A percentile compares a stretch with the other conserved stretches of the same genome.
Conservation (phyloP, 208 protist genomes). For the Trypanosoma melophagium region DNA sequence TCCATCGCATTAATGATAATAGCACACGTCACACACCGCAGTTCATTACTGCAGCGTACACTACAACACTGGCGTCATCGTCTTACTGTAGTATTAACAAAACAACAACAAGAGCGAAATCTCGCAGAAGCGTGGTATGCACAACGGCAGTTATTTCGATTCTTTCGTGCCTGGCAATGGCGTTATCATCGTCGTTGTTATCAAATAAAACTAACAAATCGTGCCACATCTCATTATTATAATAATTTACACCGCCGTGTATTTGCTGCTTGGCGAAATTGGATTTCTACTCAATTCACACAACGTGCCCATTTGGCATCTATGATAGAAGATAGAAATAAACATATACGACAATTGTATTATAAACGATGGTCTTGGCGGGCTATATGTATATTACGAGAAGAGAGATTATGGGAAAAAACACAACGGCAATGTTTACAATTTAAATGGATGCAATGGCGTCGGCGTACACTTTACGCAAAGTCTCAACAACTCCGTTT, state of each 20-base stretch:
- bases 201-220: not conserved
- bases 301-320: too few species aligned
- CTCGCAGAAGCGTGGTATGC: constrained; percentile 42
- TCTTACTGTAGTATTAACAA: not conserved
- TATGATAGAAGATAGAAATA: too few species aligned
- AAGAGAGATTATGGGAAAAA: too few species aligned
- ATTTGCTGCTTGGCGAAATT: constrained; percentile 6
- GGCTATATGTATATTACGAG: too few species aligned
- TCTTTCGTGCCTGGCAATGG: constrained; percentile 75
- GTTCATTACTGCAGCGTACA: constrained; percentile 19
- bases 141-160: constrained; percentile 35
- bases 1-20: constrained; percentile 36
- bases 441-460: constrained; percentile 6
- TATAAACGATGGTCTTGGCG: too few species aligned
- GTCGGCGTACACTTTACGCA: not conserved
- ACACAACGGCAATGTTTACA: not conserved
- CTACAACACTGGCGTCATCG: constrained; percentile 29
- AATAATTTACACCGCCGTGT: not conserved
- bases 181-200: constrained; percentile 14
- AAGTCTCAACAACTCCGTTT: not conserved
- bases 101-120: constrained; percentile 17
- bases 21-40: constrained; percentile 39
- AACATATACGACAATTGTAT: too few species aligned
- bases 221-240: not conserved
- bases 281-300: too few species aligned